phyloP scores from a whole-genome alignment of 805 yeast genomes.

The Cyberlindnera petersonii region DNA sequence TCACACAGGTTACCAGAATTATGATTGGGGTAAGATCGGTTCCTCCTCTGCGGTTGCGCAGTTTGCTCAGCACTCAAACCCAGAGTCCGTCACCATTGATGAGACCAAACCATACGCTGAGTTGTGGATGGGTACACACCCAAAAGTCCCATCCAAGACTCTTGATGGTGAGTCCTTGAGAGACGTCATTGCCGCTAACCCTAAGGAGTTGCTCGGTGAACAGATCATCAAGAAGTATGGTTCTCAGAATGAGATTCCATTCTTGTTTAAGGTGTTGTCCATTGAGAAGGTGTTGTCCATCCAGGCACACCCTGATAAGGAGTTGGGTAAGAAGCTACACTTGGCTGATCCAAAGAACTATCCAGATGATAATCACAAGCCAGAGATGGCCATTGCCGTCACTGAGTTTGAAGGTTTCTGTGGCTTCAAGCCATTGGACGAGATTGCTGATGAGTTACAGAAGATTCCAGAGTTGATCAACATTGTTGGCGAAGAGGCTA shows the following conservation, averaged over 20 bases:
- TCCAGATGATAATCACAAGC: slow-evolving; percentile 98
- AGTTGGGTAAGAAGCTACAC: slow-evolving; percentile 71
- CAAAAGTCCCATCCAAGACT: slow-evolving; percentile 73
- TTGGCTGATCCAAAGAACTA: slow-evolving; percentile 85
- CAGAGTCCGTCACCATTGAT: slow-evolving; percentile 51
- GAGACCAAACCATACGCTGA: slow-evolving; percentile 90
- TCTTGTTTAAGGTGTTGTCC: slow-evolving; percentile 88
- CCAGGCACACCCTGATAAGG: slow-evolving; percentile 97
- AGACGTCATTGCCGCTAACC: slow-evolving; percentile 58
- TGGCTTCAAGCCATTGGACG: slow-evolving; percentile 88
- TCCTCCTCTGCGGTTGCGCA: slow-evolving; percentile 82
- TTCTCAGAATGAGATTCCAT: slow-evolving; percentile 71
- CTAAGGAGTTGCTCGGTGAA: slow-evolving; percentile 56
- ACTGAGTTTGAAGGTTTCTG: slow-evolving; percentile 97
- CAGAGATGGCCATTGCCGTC: slow-evolving; percentile 99
- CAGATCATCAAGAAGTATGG: slow-evolving; percentile 63
- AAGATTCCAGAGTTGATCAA: slow-evolving; percentile 73
- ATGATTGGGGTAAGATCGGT: slow-evolving; percentile 89
- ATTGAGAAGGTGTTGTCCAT: slow-evolving; percentile 90
- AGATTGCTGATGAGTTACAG: slow-evolving; percentile 64
- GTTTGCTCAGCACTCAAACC: slow-evolving; percentile 71
- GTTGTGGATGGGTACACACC: slow-evolving; percentile 99
- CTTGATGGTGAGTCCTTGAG: slow-evolving; percentile 58
- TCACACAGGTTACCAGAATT: slow-evolving; percentile 63
- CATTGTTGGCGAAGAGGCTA: slow-evolving; percentile 61